Conservation (phyloP, 2,329 filamentous ascomycete genomes). For the Elsinoe arachidis region DNA sequence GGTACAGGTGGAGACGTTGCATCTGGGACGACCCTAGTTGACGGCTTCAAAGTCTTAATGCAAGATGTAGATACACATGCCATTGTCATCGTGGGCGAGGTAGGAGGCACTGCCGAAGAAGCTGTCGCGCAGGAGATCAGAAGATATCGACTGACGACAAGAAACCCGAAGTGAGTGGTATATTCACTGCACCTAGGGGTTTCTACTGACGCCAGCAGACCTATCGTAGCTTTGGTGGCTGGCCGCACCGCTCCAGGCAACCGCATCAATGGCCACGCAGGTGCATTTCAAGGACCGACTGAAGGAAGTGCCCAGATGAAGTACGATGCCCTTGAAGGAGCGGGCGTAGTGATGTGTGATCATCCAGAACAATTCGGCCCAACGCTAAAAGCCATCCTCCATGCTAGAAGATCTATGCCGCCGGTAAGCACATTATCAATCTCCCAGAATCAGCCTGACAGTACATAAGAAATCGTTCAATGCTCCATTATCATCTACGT, state of each 20-base stretch:
- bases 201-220: conserved; percentile 35
- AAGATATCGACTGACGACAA: too few species aligned
- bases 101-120: conserved; percentile 61
- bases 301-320: conserved; percentile 60
- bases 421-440: background rate
- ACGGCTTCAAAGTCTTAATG: conserved; percentile 59
- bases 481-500: background rate
- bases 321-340: conserved; percentile 55
- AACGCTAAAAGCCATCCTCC: conserved; percentile 55
- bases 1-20: conserved; percentile 70
- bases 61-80: conserved; percentile 60
- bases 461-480: background rate
- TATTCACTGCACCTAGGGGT: background rate
- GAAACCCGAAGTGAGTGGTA: conserved; percentile 52
- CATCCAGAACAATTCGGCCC: conserved; percentile 68
- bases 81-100: conserved; percentile 64
- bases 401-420: conserved; percentile 1
- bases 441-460: background rate
- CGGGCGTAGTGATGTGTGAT: conserved; percentile 61
- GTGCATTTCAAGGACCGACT: conserved; percentile 59
- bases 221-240: conserved; percentile 63
- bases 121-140: conserved; percentile 65
- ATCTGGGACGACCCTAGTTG: conserved; percentile 64
- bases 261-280: conserved; percentile 70
- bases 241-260: conserved; percentile 56